Base-by-base conservation (phyloP, 2,329 filamentous ascomycete species). In the Myriangium duriaei region DNA sequence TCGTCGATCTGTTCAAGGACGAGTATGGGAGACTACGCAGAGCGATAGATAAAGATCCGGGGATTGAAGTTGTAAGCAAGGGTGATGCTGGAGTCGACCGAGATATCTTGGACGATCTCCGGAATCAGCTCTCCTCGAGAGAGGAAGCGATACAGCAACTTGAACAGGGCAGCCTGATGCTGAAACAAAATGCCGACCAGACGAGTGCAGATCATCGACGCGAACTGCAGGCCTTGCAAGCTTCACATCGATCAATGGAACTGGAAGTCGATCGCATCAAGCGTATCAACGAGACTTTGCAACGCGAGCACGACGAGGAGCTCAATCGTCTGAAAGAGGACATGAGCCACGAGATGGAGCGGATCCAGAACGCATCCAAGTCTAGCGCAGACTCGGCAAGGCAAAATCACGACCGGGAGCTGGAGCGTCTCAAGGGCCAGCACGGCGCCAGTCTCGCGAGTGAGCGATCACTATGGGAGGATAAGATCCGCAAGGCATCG, bases 1-100 rank as follows among this genome's bases (percentile, higher is more conserved):
- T 95, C 57, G 77, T 98, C 39, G 83, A 95, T 43, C 94, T 96
- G 51, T 74, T 95, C 51, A 95, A 95, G 53, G 87, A 96, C 52
- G 94, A 94, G 54, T 96, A 92, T 55, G 88, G 82, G 51, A 79
- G 87, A 6, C 64, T 95, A 41, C 65, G 80, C 28, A 76, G 85
- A 45, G 82, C 85, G 11, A 83, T 98, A 49, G 91, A 98, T 58
- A 78, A 88, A 43, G 84, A 94, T 45, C 91, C 91, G 1, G 84
- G 79, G 1, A 67, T 92, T 43, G 91, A 98, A 55, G 78, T 92
- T 16, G 80, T 85, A 0, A 73, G 91, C 9, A 68, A 86, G 40
- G 71, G 78, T 30, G 85, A 87, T 52, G 83, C 87, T 9, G 88
- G 88, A 3, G 81, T 98, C 26, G 94, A 92, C n/a, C 74, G 88